Evolutionary conservation across 495 filamentous ascomycete species (phyloP), one percentile per base, ranked within the genome.

Genomic region (Neurospora cerealis): DNA sequence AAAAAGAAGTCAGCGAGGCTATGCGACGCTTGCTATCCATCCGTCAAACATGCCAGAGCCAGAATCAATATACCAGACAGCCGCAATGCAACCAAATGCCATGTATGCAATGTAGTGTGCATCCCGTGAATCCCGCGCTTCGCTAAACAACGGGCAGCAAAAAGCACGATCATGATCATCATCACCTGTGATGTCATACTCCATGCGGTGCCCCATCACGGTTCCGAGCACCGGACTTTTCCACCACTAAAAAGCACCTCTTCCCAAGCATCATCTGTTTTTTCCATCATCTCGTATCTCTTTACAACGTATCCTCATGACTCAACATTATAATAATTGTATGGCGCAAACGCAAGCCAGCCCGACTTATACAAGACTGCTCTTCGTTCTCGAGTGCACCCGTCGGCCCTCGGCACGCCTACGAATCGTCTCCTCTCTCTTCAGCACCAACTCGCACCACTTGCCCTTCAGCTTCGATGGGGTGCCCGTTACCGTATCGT

Each of bases 401-500:
- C 85, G 77, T 69, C 81, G 79, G 13, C 79, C 48, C n/a, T 66
- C 60, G 80, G 81, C 54, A 82, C 82, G 74, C 73, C 71, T 74
- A 69, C 72, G 74, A 15, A 84, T 73, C 38, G 83, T 76, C 73
- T 88, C 86, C 74, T 89, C 87, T 71, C 83, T 77, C 83, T 88
- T 89, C 70, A 99, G 86, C 46, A 98, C 91, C 71, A 97, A 81
- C 73, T 97, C 93, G 66, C 94, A 95, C 96, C 96, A 99, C 71
- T 86, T 87, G 60, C 86, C 83, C 76, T 84, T 82, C 72, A 86
- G 83, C 32, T 78, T 81, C 4, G 82, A 74, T 8, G 72, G 70
- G 77, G 79, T 78, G 81, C 88, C 77, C 76, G 79, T 77, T 81
- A 88, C 75, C 79, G 80, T 76, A 83, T 86, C 79, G 74, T 83